Conservation (phyloP, 2,329 filamentous ascomycete species). For the Colletotrichum camelliae region DNA sequence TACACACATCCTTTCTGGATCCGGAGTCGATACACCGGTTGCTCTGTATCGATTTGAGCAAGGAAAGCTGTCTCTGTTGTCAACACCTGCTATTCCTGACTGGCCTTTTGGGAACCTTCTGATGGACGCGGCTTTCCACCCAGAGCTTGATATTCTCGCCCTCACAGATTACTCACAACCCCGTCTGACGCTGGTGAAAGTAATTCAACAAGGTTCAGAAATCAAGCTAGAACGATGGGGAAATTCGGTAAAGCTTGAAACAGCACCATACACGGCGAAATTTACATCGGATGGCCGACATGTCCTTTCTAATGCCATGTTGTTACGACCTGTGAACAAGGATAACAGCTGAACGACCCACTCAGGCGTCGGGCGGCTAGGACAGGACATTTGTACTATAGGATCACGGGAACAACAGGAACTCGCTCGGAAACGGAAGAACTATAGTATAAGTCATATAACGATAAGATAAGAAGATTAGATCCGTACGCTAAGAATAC, state of each 20-base stretch:
- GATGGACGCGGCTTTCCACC: background rate
- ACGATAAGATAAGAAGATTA: too few species aligned
- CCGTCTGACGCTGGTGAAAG: background rate
- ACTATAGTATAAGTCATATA: too few species aligned
- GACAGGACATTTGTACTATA: too few species aligned
- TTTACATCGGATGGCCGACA: background rate
- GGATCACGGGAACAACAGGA: too few species aligned
- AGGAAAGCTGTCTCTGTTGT: background rate
- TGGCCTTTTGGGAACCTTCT: background rate
- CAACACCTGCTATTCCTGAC: background rate
- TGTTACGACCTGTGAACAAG: too few species aligned
- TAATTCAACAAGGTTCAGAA: background rate
- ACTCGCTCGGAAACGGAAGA: too few species aligned
- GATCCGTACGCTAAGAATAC: too few species aligned
- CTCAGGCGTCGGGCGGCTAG: too few species aligned
- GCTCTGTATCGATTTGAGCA: background rate
- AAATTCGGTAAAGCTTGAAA: background rate
- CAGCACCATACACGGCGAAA: background rate
- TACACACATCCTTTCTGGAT: background rate
- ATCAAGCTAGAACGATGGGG: background rate
- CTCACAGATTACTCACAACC: background rate
- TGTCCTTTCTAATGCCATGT: background rate
- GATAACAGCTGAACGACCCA: too few species aligned
- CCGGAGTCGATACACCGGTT: background rate
- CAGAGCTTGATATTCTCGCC: background rate